Conservation (phyloP, 176 grass and related monocot species). For the Melocanna baccifera region DNA sequence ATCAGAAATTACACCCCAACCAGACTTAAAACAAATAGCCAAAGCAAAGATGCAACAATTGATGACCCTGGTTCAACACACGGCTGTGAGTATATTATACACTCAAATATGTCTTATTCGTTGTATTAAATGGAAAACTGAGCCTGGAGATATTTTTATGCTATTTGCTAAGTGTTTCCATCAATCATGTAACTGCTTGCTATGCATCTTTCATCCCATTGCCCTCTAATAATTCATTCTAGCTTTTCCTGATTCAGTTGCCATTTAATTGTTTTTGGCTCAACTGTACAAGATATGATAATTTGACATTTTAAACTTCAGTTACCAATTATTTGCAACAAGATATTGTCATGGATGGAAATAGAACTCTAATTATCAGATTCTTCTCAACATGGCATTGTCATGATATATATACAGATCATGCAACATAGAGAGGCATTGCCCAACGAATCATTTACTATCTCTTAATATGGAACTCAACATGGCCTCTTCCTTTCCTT, state of each 20-base stretch:
- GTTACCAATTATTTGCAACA: no score
- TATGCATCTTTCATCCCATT: not conserved
- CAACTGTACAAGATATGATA: no score
- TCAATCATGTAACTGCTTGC: not conserved
- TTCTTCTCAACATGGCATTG: no score
- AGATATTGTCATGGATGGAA: no score
- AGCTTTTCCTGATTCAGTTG: conserved; percentile 12
- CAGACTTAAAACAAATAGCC: conserved; percentile 46
- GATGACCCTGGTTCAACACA: conserved; percentile 55
- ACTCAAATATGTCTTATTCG: not conserved
- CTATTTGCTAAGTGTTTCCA: not conserved
- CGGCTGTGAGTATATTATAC: conserved; percentile 60
- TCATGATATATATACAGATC: no score
- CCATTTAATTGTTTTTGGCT: not conserved
- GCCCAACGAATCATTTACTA: no score
- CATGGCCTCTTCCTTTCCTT: no score
- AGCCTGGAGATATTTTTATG: not conserved
- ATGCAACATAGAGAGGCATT: no score
- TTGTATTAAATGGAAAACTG: not conserved
- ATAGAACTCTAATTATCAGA: no score
- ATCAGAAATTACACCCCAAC: conserved; percentile 43
- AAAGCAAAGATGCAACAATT: conserved; percentile 43
- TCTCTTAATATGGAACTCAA: no score
- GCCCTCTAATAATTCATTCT: not conserved
- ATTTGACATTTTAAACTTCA: no score